phyloP scores from a whole-genome alignment of 306 rosid species.

The Quercus mongolica region DNA sequence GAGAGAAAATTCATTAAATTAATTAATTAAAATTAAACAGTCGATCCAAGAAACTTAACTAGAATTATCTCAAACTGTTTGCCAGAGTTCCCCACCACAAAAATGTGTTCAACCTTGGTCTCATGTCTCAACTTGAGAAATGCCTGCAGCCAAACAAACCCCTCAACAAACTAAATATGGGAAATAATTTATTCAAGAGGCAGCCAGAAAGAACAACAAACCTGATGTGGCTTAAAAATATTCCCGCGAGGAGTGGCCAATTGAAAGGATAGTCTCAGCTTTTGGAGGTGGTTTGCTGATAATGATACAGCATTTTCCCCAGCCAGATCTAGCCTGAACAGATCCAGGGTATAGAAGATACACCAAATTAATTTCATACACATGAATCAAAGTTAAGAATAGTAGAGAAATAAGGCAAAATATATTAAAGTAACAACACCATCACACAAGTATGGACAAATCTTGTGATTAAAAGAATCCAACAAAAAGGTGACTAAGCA shows the following conservation, averaged over 20 bases:
- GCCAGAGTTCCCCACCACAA: constrained; percentile 74
- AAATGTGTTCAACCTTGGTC: constrained; percentile 76
- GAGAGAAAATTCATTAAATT: not conserved
- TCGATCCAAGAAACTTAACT: constrained; percentile 57
- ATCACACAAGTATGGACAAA: constrained; percentile 1
- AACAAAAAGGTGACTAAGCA: constrained; percentile 8
- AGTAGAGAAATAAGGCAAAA: not conserved
- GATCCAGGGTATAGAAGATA: constrained; percentile 15
- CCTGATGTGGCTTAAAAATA: constrained; percentile 93
- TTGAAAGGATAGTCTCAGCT: constrained; percentile 75
- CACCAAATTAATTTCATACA: constrained; percentile 6
- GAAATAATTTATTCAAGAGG: constrained; percentile 21
- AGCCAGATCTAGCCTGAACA: constrained; percentile 75
- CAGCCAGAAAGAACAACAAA: constrained; percentile 32
- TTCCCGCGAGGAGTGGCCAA: constrained; percentile 69
- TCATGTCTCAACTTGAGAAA: constrained; percentile 86
- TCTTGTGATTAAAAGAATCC: constrained; percentile 13
- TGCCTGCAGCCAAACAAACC: constrained; percentile 59
- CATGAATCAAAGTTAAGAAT: not conserved
- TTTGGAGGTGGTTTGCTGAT: constrained; percentile 96
- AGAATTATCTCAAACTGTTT: constrained; percentile 75
- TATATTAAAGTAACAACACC: constrained; percentile 1
- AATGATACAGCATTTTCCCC: constrained; percentile 57
- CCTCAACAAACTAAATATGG: constrained; percentile 30
- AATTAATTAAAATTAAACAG: not conserved